Conservation (phyloP, 306 rosid species). For the Gastrolobium bilobum region DNA sequence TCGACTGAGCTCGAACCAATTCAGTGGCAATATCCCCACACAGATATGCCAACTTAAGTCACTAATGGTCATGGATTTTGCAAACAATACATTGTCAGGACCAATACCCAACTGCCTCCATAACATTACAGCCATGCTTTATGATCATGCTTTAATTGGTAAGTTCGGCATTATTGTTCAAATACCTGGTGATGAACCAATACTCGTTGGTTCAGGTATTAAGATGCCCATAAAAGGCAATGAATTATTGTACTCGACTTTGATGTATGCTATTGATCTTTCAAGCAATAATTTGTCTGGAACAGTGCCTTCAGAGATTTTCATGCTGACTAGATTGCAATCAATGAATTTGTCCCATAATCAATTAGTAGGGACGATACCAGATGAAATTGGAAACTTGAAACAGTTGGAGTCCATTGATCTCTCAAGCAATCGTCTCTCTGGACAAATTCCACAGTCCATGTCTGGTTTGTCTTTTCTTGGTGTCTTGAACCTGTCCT, state of each 20-base stretch:
- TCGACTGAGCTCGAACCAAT: slow-evolving; percentile 18
- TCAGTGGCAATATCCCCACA: slow-evolving; percentile 27
- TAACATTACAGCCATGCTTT: slow-evolving; percentile 7
- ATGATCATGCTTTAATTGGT: no score
- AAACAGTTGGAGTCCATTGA: slow-evolving; percentile 44
- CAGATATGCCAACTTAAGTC: slow-evolving; percentile 29
- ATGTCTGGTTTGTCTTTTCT: slow-evolving; percentile 36
- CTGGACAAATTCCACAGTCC: slow-evolving; percentile 46
- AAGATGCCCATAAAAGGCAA: not conserved
- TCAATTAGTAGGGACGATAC: slow-evolving; percentile 44
- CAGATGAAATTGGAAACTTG: slow-evolving; percentile 39
- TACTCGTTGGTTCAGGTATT: accelerated
- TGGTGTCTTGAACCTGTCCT: slow-evolving; percentile 44
- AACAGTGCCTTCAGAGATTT: slow-evolving; percentile 18
- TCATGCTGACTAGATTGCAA: not conserved
- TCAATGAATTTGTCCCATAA: slow-evolving; percentile 52
- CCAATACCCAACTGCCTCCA: slow-evolving; percentile 36
- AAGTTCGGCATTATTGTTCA: not conserved
- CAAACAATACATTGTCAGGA: slow-evolving; percentile 32
- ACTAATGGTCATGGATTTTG: slow-evolving; percentile 22
- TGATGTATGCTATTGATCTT: slow-evolving; percentile 18
- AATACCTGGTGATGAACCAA: not conserved
- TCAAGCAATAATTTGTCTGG: slow-evolving; percentile 19
- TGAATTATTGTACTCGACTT: accelerated
- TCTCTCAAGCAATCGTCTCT: slow-evolving; percentile 41